These are phyloP conservation scores for Sugiyamaella paludigena DNA, from an alignment of 1,139 yeast species.

Conservation along the genomic window DNA sequence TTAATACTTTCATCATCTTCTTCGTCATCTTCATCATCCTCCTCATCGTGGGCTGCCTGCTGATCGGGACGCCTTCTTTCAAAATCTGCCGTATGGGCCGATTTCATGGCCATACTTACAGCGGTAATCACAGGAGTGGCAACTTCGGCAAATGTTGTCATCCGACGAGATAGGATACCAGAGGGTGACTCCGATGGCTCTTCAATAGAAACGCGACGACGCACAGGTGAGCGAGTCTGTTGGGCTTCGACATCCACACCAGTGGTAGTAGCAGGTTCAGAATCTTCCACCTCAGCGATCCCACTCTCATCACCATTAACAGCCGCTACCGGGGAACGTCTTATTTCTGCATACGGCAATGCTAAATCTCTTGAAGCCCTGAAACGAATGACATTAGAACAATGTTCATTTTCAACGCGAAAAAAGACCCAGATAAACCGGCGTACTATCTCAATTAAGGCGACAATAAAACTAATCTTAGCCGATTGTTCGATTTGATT, in stretches of 20 bases:
- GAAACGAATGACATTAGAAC: constrained; percentile 78
- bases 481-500: constrained; percentile 84
- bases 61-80: constrained; percentile 55
- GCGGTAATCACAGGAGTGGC: constrained; percentile 44
- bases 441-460: constrained; percentile 74
- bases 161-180: background rate
- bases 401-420: constrained; percentile 95
- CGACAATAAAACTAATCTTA: constrained; percentile 79
- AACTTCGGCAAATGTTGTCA: constrained; percentile 23
- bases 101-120: constrained; percentile 61
- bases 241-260: constrained; percentile 17
- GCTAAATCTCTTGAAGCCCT: constrained; percentile 86
- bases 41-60: constrained; percentile 40
- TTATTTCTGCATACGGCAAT: constrained; percentile 58
- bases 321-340: background rate
- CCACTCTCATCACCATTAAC: background rate
- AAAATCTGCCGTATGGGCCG: constrained; percentile 87
- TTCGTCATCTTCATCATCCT: constrained; percentile 34
- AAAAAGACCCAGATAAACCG: constrained; percentile 86
- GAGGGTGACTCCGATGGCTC: too few species aligned
- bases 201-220: background rate
- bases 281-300: constrained; percentile 4
- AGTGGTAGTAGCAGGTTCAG: constrained; percentile 16
- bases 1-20: constrained; percentile 17
- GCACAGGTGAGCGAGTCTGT: background rate